Evolutionary conservation across 345 rosid genomes (phyloP).

Genomic region (Moringa oleifera): DNA sequence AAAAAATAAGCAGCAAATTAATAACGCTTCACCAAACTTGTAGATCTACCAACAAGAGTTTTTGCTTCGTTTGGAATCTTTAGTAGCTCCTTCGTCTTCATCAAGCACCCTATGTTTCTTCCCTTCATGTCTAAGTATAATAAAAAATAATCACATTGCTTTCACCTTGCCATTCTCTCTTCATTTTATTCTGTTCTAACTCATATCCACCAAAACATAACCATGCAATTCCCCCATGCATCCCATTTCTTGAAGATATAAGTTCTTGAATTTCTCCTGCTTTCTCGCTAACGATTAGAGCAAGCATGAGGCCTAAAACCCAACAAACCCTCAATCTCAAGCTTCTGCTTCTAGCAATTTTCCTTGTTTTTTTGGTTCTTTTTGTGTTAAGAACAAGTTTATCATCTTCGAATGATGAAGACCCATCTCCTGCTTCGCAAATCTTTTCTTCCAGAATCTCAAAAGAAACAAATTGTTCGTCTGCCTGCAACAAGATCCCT

Average conservation of each 20-base stretch:
- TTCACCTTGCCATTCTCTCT: no score
- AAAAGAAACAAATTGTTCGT: constrained; percentile 26
- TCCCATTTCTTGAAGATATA: not conserved
- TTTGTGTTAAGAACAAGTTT: constrained; percentile 58
- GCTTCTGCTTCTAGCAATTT: constrained; percentile 52
- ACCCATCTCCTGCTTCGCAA: constrained; percentile 5
- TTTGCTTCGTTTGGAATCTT: constrained; percentile 44
- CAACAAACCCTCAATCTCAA: constrained; percentile 43
- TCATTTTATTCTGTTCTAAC: not conserved
- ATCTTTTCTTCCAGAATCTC: not conserved
- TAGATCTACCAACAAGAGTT: constrained; percentile 28
- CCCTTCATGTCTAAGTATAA: constrained; percentile 54
- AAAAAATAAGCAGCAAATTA: no score
- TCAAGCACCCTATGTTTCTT: constrained; percentile 34
- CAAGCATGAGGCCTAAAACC: constrained; percentile 61
- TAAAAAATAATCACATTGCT: constrained; percentile 6
- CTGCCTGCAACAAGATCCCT: constrained; percentile 51
- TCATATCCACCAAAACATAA: constrained; percentile 6
- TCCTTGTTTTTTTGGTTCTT: constrained; percentile 52
- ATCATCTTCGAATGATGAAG: constrained; percentile 31
- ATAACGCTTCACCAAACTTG: constrained; percentile 29
- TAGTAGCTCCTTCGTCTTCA: constrained; percentile 41
- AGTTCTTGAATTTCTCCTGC: not conserved
- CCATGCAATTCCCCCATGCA: not conserved
- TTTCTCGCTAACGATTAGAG: not conserved